Evolutionary conservation across 768 basidiomycete genomes (phyloP), one percentile per base, ranked within the genome.

Genomic region (Mycena floridula): DNA sequence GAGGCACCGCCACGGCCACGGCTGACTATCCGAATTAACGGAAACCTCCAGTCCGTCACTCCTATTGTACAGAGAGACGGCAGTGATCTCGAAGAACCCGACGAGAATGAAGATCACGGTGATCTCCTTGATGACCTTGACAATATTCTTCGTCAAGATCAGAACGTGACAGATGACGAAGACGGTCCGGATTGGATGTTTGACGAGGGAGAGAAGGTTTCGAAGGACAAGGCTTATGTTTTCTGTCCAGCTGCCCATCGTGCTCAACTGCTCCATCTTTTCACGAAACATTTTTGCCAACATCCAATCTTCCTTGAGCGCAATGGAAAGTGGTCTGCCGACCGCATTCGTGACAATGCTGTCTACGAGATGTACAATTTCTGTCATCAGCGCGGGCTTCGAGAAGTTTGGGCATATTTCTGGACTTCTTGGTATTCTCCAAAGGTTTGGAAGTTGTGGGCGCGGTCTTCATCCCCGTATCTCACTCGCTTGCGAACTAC

Each of bases 371-470:
- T 62, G 57, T 59, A 59, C 23, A 24, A 9, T 1, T 54, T 51
- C 41, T 59, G 58, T 27, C 12, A 16, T 1, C 11, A 36, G 12
- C 46, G 51, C 3, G 51, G 49, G 2, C 41, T 59, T 9, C 16
- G 43, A 6, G 53, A 59, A 38, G 55, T 54, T 0, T 59, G 58
- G 53, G 58, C 43, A 2, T 59, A 59, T 7, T 42, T 59, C 50
- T 59, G 57, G 57, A 51, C 47, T 9, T 43, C 42, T 4, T 59
- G 57, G 57, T 59, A 59, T 24, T 40, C 44, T 7, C 50, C 50
- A 3, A 50, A 50, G 13, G 55, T 48, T 50, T 68, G 64, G 64
- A 45, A 40, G 15, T 54, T 66, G 2, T 66, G 64, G 65, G 62
- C 65, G 5, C 47, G 57, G 3, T 49, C 53, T 7, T 48, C 59